Base-by-base conservation (phyloP, 768 basidiomycete genomes). In the Saitozyma sp. region DNA sequence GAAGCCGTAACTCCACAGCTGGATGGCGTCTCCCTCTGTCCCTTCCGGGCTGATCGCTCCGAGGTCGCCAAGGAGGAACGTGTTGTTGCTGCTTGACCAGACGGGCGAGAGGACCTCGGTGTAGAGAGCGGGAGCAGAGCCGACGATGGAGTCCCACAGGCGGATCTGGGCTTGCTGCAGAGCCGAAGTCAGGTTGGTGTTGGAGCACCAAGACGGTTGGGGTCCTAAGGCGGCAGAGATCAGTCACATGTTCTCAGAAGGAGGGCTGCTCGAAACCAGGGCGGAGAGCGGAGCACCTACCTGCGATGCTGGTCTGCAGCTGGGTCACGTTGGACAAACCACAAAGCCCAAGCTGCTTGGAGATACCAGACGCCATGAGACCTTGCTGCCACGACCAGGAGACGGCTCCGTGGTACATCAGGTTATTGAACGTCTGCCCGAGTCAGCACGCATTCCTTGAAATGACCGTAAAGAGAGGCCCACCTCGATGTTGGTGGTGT, bases 351-450 rank as follows among this genome's bases (percentile, higher is more conserved):
- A 83, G 69, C 64, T 83, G 82, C 41, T 77, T 74, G 9, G 80
- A 79, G 17, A 83, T 66, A 9, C 83, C 83, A 9, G 77, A 78
- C 7, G 83, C 82, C 82, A 83, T 83, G 37, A 83, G 63, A 19
- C 78, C 82, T 70, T 83, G 81, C 68, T 83, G 82, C 78, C 81
- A 83, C 6, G 61, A 78, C 80, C 81, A 82, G 13, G 61, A 65
- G 55, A 68, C 67, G 11, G 63, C 61, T 6, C 67, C 69, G 51
- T 63, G 62, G 45, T 70, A 67, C 53, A 46, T 48, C 5, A 65
- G 20, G 42, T 65, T 62, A 42, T 49, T 61, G 59, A 67, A 64
- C 16, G 50, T 59, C 64, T 69, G 50, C 17, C 8, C 3, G 1
- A n/a, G 56, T 81, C 80, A 20, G 78, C 80, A 17, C 80, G 53